These are phyloP conservation scores for Aureobasidium namibiae DNA, from an alignment of 2,329 filamentous ascomycete genomes.

Conservation along the genomic window DNA sequence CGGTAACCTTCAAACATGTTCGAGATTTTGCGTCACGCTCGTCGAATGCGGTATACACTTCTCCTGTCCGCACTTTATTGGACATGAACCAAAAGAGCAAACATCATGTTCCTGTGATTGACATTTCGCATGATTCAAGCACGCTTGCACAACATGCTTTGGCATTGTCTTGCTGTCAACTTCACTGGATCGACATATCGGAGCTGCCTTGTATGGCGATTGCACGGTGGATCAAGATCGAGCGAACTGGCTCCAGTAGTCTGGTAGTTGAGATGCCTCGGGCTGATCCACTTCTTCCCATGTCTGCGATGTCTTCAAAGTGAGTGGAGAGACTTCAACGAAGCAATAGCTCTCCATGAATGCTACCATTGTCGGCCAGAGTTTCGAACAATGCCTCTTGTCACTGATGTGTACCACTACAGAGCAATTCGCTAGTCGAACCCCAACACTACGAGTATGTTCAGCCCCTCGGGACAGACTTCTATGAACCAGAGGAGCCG, in stretches of 20 bases:
- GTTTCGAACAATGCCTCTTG: not conserved
- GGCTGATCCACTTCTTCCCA: not conserved
- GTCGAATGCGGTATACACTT: not conserved
- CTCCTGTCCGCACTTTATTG: not conserved
- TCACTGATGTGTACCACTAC: not conserved
- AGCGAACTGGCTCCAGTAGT: not conserved
- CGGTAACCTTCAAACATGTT: slow-evolving; percentile 2
- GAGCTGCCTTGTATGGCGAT: not conserved
- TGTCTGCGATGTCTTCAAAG: not conserved
- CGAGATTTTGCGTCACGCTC: not conserved
- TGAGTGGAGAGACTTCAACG: not conserved
- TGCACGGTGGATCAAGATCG: not conserved
- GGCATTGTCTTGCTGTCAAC: not conserved
- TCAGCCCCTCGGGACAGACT: not conserved
- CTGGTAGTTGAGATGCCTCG: not conserved
- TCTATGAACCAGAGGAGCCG: not conserved
- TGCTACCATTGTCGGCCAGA: not conserved
- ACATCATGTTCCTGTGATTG: not conserved
- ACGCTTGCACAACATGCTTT: not conserved
- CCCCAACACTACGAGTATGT: not conserved
- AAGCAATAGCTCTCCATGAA: not conserved
- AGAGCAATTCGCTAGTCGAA: not conserved
- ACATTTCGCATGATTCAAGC: not conserved
- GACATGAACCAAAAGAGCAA: not conserved
- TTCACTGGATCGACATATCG: not conserved